A percentile compares a stretch with the other conserved stretches of the same genome.
These are phyloP conservation scores for Trypanosoma theileri DNA, from an alignment of 208 protist species.

Conservation along the genomic window DNA sequence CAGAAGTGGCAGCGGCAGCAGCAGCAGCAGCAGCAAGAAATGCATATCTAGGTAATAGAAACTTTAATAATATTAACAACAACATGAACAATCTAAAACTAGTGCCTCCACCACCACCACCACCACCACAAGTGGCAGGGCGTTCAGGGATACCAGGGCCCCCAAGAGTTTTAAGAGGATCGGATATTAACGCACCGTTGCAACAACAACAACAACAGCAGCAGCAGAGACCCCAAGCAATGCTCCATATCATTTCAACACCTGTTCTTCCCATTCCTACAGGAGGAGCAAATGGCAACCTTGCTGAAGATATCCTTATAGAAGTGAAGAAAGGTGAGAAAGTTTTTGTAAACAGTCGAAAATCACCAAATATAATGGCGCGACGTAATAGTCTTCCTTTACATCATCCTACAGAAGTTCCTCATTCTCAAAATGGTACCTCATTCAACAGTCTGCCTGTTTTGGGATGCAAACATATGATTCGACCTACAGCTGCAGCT, in stretches of 20 bases:
- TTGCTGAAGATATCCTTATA: neutral
- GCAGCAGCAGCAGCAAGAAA: neutral
- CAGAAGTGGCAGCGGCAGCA: conserved; percentile 13
- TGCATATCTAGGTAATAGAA: neutral
- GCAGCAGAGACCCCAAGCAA: neutral
- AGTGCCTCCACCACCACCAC: neutral
- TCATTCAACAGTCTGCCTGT: neutral
- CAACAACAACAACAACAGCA: neutral
- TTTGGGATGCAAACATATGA: neutral
- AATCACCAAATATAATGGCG: neutral
- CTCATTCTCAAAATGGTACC: neutral
- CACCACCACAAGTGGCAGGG: neutral
- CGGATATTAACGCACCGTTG: too few relatives aligned
- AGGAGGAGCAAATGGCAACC: neutral
- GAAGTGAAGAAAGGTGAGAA: neutral
- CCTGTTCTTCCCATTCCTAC: neutral
- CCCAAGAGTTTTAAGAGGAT: neutral
- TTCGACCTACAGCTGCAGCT: conserved; percentile 18
- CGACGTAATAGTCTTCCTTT: conserved; percentile 21
- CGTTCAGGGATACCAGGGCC: neutral
- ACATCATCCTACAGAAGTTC: neutral
- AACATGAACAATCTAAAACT: conserved; percentile 1
- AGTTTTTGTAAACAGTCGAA: neutral
- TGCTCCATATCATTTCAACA: neutral
- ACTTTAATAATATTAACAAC: neutral